phyloP scores from a whole-genome alignment of 306 rosid genomes.

The Cicer judaicum region DNA sequence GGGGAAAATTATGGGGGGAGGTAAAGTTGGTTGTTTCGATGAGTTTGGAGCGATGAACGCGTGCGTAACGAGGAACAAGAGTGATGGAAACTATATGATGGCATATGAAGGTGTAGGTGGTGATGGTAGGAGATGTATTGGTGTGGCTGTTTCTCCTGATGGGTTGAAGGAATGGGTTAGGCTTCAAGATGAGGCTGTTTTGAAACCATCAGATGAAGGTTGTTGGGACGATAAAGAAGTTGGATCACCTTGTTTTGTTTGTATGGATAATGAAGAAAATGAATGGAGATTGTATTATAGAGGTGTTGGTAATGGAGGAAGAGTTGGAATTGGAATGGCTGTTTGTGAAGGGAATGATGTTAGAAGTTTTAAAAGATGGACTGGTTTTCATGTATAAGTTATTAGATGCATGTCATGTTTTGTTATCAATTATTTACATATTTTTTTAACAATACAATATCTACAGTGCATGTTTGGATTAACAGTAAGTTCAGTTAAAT shows the following conservation, averaged over 20 bases:
- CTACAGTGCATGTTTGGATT: neutral
- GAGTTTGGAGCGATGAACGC: conserved; percentile 68
- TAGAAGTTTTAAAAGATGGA: conserved; percentile 62
- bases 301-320: conserved; percentile 68
- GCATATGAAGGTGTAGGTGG: conserved; percentile 73
- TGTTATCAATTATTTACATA: conserved; percentile 2
- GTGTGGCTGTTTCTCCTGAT: conserved; percentile 69
- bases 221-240: conserved; percentile 74
- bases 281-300: conserved; percentile 79
- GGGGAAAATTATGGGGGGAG: conserved; percentile 74
- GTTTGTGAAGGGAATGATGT: conserved; percentile 56
- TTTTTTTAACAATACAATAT: conserved; percentile 20
- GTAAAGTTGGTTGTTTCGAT: conserved; percentile 61
- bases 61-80: conserved; percentile 55
- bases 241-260: conserved; percentile 73
- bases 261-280: conserved; percentile 62
- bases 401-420: conserved; percentile 13
- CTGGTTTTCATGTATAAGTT: conserved; percentile 62
- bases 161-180: conserved; percentile 74
- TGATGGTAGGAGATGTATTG: conserved; percentile 69
- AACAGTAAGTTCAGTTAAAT: no score
- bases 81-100: conserved; percentile 72
- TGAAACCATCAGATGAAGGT: conserved; percentile 50
- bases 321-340: conserved; percentile 79
- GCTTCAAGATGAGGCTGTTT: conserved; percentile 55